phyloP scores from a whole-genome alignment of 1,284 basidiomycete genomes.

The Golubevia sp. region DNA sequence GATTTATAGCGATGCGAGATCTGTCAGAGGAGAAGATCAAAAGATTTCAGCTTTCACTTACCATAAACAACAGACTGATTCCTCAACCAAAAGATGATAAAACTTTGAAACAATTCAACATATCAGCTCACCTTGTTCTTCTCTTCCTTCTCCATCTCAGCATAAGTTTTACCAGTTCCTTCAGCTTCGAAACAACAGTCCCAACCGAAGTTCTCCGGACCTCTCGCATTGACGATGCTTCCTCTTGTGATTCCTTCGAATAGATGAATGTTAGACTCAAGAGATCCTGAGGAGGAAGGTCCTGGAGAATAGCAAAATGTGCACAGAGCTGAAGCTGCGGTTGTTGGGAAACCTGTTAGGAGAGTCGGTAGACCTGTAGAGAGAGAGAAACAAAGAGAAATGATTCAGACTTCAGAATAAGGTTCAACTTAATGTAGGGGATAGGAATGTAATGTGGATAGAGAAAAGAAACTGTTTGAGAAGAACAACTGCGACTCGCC shows the following conservation, averaged over 20 bases:
- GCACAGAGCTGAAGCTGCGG: conserved; percentile 84
- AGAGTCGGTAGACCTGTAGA: conserved; percentile 78
- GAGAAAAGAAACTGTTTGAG: conserved; percentile 7
- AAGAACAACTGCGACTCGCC: conserved; percentile 1
- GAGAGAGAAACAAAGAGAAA: background rate
- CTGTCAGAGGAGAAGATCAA: conserved; percentile 27
- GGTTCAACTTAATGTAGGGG: background rate
- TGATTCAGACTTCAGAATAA: background rate
- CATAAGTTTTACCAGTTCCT: conserved; percentile 80
- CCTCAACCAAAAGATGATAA: background rate
- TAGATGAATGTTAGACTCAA: conserved; percentile 71
- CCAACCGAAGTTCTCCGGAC: conserved; percentile 81
- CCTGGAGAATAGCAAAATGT: conserved; percentile 84
- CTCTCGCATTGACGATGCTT: conserved; percentile 81
- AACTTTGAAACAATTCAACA: conserved; percentile 14
- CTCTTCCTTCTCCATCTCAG: conserved; percentile 83
- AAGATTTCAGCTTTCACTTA: conserved; percentile 17
- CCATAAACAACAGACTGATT: too few relatives aligned
- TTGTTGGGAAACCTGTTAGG: conserved; percentile 80
- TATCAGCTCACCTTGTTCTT: conserved; percentile 71
- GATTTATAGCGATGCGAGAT: conserved; percentile 90
- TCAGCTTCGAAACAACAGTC: conserved; percentile 82
- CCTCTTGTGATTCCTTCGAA: conserved; percentile 92
- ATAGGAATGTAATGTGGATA: background rate
- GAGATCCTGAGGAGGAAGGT: conserved; percentile 68